phyloP scores from a whole-genome alignment of 371 early-diverging fungal genomes.

The Lichtheimia ramosa region DNA sequence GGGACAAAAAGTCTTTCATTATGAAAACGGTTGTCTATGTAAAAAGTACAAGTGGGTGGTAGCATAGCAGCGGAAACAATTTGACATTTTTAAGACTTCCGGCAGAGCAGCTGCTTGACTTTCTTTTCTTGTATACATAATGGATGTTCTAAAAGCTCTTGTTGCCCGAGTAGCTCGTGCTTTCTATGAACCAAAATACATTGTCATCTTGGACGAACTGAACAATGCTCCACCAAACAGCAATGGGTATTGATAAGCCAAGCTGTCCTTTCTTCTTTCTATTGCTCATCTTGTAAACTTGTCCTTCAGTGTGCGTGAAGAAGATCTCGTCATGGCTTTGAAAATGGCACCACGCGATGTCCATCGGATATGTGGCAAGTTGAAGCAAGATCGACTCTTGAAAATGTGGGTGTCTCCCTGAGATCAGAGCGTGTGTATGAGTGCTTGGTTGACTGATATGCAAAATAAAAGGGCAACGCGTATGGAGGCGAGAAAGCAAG shows the following conservation, averaged over 20 bases:
- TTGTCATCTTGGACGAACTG: slow-evolving; percentile 83
- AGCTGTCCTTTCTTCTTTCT: too few relatives aligned
- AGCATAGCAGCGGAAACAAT: too few relatives aligned
- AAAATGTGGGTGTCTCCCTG: slow-evolving; percentile 54
- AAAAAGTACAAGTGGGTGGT: too few relatives aligned
- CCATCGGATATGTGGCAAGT: slow-evolving; percentile 77
- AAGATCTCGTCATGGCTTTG: slow-evolving; percentile 71
- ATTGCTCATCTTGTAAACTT: too few relatives aligned
- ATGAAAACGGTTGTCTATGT: too few relatives aligned
- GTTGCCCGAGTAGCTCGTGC: slow-evolving; percentile 83
- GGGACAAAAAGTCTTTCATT: too few relatives aligned
- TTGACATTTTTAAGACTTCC: too few relatives aligned
- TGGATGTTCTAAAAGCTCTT: slow-evolving; percentile 69
- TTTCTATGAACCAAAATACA: slow-evolving; percentile 79
- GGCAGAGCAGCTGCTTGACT: too few relatives aligned
- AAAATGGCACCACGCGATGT: slow-evolving; percentile 74
- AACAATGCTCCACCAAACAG: slow-evolving; percentile 50
- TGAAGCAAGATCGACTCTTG: slow-evolving; percentile 74
- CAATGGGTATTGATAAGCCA: slow-evolving; percentile 36
- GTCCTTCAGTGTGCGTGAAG: slow-evolving; percentile 56
- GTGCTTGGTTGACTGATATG: not conserved
- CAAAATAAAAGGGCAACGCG: slow-evolving; percentile 47
- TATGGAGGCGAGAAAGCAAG: slow-evolving; percentile 65
- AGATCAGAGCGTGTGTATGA: not conserved
- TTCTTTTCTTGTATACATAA: slow-evolving; percentile 2